Evolutionary conservation across 108 stramenopile genomes (phyloP).

Genomic region (Nannochloropsis oceanica): DNA sequence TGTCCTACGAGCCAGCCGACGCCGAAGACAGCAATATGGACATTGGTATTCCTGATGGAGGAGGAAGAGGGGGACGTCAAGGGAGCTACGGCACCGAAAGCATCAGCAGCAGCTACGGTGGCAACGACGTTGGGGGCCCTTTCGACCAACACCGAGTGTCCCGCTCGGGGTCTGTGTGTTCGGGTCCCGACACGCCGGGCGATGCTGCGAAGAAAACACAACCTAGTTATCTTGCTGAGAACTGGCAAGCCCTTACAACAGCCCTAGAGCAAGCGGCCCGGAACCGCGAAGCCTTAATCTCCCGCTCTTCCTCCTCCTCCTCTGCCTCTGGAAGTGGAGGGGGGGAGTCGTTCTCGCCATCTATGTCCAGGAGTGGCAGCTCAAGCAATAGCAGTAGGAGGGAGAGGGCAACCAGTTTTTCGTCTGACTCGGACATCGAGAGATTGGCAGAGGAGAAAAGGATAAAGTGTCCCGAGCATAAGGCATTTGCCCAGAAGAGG

Average conservation of each 20-base stretch:
- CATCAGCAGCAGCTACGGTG: no score
- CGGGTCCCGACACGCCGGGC: background rate
- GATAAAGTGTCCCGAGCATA: constrained; percentile 1
- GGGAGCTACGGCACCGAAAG: background rate
- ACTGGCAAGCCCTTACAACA: background rate
- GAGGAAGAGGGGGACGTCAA: background rate
- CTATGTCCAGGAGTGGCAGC: background rate
- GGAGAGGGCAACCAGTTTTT: background rate
- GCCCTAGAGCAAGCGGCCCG: background rate
- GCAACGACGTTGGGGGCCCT: background rate
- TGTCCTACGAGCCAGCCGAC: constrained; percentile 13
- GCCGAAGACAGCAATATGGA: constrained; percentile 13
- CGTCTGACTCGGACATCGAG: background rate
- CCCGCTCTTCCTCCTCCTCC: background rate
- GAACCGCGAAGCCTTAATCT: background rate
- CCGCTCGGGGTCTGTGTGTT: background rate
- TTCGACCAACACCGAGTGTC: background rate
- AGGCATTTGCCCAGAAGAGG: constrained; percentile 28
- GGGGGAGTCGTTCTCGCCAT: background rate
- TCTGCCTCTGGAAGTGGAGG: background rate
- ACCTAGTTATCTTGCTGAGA: background rate
- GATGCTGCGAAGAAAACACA: background rate
- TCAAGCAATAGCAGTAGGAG: background rate
- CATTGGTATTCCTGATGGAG: background rate
- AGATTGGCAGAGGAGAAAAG: background rate